phyloP scores from a whole-genome alignment of 2,329 filamentous ascomycete species.

The Fonsecaea erecta region DNA sequence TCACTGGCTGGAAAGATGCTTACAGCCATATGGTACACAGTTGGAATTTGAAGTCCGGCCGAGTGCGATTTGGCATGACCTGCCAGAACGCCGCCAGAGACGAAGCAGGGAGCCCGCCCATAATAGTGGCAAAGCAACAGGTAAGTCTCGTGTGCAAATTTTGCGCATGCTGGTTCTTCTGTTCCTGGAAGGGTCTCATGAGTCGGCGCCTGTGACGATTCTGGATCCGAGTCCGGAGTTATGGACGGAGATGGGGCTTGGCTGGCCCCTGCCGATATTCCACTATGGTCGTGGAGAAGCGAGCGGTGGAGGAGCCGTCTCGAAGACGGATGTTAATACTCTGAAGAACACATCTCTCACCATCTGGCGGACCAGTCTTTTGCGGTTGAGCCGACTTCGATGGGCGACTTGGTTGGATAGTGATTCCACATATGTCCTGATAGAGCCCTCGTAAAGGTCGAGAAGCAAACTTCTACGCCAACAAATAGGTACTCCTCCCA shows the following conservation, averaged over 20 bases:
- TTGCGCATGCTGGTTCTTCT: conserved; percentile 51
- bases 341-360: conserved; percentile 23
- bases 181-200: not conserved
- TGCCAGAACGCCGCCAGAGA: conserved; percentile 57
- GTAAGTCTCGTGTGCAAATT: conserved; percentile 64
- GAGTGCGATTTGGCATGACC: conserved; percentile 63
- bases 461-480: conserved; percentile 2
- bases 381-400: conserved; percentile 32
- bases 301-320: not conserved
- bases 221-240: conserved; percentile 8
- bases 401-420: conserved; percentile 24
- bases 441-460: conserved; percentile 18
- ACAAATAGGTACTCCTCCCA: not conserved
- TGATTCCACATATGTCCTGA: conserved; percentile 17
- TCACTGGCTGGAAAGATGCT: conserved; percentile 64
- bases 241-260: conserved; percentile 10
- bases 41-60: conserved; percentile 65
- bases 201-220: conserved; percentile 11
- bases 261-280: not conserved
- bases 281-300: conserved; percentile 5
- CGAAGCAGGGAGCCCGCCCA: conserved; percentile 54
- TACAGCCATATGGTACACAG: conserved; percentile 66
- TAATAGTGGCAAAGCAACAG: conserved; percentile 57
- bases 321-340: conserved; percentile 8
- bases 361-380: conserved; percentile 30